Percentiles rank a stretch among this genome's conserved stretches.
Evolutionary conservation across 805 yeast species (phyloP).

Genomic region (Metschnikowia lunata): DNA sequence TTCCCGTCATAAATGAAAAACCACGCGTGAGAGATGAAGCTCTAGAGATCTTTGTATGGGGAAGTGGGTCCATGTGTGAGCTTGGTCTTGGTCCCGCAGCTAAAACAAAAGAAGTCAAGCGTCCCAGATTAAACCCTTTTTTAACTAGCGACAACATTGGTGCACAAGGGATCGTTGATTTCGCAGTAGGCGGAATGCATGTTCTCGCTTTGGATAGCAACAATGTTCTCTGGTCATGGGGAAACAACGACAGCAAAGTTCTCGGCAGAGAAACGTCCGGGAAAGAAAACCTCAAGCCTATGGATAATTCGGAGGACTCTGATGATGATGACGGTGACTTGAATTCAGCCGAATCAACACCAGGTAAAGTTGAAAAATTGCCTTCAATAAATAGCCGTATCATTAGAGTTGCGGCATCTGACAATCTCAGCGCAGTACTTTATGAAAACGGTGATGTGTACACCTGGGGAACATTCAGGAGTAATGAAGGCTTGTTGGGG

Average conservation of each 20-base stretch:
- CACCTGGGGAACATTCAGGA: constrained; percentile 97
- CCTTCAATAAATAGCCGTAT: constrained; percentile 51
- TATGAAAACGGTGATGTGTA: constrained; percentile 81
- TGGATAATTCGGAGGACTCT: constrained; percentile 49
- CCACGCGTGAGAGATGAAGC: constrained; percentile 40
- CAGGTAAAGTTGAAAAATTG: constrained; percentile 66
- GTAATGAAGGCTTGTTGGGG: constrained; percentile 88
- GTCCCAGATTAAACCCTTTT: constrained; percentile 88
- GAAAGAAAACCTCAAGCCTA: constrained; percentile 62
- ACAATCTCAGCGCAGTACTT: constrained; percentile 79
- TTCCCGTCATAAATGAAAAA: constrained; percentile 42
- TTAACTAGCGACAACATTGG: constrained; percentile 47
- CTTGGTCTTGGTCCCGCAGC: constrained; percentile 96
- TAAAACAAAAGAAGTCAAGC: constrained; percentile 85
- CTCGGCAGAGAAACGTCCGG: constrained; percentile 80
- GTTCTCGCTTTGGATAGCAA: constrained; percentile 72
- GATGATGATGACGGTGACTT: constrained; percentile 68
- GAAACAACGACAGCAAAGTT: constrained; percentile 88
- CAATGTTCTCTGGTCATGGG: constrained; percentile 96
- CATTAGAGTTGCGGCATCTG: constrained; percentile 86
- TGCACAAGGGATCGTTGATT: constrained; percentile 68
- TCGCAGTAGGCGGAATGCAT: constrained; percentile 97
- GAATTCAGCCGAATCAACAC: constrained; percentile 86
- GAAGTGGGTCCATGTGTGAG: constrained; percentile 96
- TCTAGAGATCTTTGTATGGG: constrained; percentile 87